Conservation (phyloP, 208 protist genomes). For the Trypanosoma conorhini region DNA sequence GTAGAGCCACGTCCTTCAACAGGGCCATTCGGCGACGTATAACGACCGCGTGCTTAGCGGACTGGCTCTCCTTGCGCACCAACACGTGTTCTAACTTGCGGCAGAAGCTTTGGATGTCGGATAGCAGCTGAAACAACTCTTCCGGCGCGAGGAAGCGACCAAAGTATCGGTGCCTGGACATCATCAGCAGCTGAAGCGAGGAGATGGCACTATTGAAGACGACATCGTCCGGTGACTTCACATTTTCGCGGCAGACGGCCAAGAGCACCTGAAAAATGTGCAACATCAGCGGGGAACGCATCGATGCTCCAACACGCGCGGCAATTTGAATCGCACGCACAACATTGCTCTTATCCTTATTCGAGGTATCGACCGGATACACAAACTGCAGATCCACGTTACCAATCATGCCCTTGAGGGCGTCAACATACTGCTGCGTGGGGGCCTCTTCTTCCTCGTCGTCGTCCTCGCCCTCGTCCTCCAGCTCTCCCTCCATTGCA, state of each 20-base stretch:
- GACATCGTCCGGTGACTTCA: slow-evolving; percentile 79
- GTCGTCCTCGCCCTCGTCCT: slow-evolving; percentile 19
- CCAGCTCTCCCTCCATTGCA: slow-evolving; percentile 28
- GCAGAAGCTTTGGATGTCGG: slow-evolving; percentile 88
- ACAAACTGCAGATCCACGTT: slow-evolving; percentile 80
- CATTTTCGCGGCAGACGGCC: slow-evolving; percentile 75
- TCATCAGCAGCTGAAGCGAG: slow-evolving; percentile 71
- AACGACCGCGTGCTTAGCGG: slow-evolving; percentile 45
- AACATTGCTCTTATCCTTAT: slow-evolving; percentile 80
- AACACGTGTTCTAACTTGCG: slow-evolving; percentile 65
- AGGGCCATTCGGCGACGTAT: slow-evolving; percentile 58
- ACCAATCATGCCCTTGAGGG: slow-evolving; percentile 82
- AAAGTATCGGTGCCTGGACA: slow-evolving; percentile 86
- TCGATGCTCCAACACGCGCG: slow-evolving; percentile 57
- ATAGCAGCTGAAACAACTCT: slow-evolving; percentile 81
- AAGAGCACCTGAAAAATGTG: slow-evolving; percentile 88
- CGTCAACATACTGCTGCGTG: slow-evolving; percentile 86
- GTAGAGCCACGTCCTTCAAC: slow-evolving; percentile 67
- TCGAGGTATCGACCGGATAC: slow-evolving; percentile 73
- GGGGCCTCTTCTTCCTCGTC: slow-evolving; percentile 76
- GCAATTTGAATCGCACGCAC: slow-evolving; percentile 73
- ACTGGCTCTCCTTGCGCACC: slow-evolving; percentile 44
- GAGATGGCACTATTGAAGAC: slow-evolving; percentile 69
- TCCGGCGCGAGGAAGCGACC: slow-evolving; percentile 63
- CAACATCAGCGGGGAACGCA: slow-evolving; percentile 71